Base-by-base conservation (phyloP, 208 protist species). In the Leishmania major region DNA sequence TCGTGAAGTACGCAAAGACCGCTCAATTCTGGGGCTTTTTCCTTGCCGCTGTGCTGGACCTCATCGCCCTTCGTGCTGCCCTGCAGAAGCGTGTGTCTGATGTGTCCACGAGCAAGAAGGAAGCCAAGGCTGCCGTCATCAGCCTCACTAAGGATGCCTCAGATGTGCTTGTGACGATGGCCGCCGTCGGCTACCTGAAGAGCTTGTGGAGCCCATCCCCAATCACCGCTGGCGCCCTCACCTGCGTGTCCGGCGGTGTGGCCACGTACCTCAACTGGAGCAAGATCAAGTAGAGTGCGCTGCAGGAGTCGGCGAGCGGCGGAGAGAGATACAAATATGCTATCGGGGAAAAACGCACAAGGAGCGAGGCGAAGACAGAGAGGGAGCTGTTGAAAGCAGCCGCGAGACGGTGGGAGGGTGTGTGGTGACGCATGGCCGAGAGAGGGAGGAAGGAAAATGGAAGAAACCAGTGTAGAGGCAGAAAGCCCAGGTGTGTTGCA, bases 1-100 rank as follows among this genome's bases (percentile, higher is more conserved):
- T 93, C 74, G 87, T 90, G 69, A 88, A 87, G 82, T 83, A 83
- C 82, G 88, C 91, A 31, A 97, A 97, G 88, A 84, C 94, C 17
- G 94, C 92, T 2, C 96, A 98, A 90, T 98, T 98, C 93, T 98
- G 93, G 93, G 94, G 94, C 77, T 98, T 96, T 89, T 92, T 98
- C 84, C 84, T 97, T 55, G 94, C 94, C n/a, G 86, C 88, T 60
- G 92, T 96, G 60, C 92, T 98, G 57, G 94, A 98, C 84, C 79
- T 97, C 75, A 83, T 96, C 71, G 89, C 92, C 28, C 80, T 98
- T 15, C 88, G 83, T 51, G 85, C 77, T 64, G 92, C 90, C 55
- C 86, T 95, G 49, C 73, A 86, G 79, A 94, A 92, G 89, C 88
- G 88, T 79, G 70, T 77, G 19, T 82, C 84, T 31, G 93, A 96